Evolutionary conservation across 164 flowering plant species (phyloP).

Genomic region (Vitis riparia): DNA sequence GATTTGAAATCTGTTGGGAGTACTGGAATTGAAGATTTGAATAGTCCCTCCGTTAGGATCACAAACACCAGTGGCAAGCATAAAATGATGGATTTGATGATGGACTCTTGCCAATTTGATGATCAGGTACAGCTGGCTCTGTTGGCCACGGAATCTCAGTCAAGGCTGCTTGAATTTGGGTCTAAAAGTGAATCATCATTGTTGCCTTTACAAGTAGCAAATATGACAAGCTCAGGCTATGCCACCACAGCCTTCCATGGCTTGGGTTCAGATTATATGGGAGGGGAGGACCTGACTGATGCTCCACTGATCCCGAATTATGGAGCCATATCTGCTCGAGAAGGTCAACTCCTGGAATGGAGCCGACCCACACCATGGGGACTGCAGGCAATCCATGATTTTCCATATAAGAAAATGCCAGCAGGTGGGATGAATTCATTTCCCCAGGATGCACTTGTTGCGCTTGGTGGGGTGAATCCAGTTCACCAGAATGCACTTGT

Average conservation of each 20-base stretch:
- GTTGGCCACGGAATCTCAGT: constrained; percentile 17
- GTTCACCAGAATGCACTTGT: background rate
- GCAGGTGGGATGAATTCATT: background rate
- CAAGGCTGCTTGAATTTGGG: constrained; percentile 18
- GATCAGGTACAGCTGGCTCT: constrained; percentile 8
- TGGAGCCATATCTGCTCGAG: background rate
- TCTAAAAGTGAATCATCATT: constrained; percentile 14
- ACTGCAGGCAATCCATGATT: background rate
- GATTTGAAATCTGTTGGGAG: too few relatives aligned
- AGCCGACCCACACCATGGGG: background rate
- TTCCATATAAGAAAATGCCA: background rate
- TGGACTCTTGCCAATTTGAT: background rate
- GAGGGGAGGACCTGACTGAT: constrained; percentile 4
- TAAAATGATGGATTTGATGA: background rate
- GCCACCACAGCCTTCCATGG: background rate
- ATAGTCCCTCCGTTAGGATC: background rate
- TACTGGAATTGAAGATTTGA: background rate
- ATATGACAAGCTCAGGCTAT: background rate
- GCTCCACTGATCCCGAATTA: background rate
- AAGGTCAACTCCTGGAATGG: background rate
- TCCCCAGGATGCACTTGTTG: background rate
- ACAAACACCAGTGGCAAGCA: background rate
- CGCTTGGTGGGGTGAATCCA: too few relatives aligned
- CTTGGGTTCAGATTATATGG: background rate
- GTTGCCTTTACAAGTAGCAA: constrained; percentile 8